These are phyloP conservation scores for Cyamopsis tetragonoloba DNA, from an alignment of 306 rosid species.

Conservation along the genomic window DNA sequence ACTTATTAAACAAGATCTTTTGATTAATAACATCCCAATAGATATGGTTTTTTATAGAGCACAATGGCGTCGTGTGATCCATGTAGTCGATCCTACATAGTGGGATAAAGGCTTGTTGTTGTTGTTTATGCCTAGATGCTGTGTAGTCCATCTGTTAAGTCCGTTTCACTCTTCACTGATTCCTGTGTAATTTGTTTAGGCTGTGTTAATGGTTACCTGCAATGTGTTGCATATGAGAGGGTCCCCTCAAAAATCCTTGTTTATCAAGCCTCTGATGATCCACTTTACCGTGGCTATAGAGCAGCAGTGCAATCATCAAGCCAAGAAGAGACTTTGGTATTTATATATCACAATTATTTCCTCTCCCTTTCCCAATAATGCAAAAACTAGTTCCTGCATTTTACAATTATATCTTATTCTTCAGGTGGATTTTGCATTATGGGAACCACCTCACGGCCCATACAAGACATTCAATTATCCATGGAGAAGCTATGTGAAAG, in stretches of 20 bases:
- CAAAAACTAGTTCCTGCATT: background rate
- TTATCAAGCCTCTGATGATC: constrained; percentile 66
- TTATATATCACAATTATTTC: background rate
- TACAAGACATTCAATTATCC: constrained; percentile 50
- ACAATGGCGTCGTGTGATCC: no score
- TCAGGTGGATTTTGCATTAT: constrained; percentile 62
- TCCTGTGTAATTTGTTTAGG: constrained; percentile 36
- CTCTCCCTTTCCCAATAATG: background rate
- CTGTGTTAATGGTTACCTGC: constrained; percentile 48
- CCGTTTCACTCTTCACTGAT: background rate
- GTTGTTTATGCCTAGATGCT: no score
- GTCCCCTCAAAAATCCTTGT: constrained; percentile 64
- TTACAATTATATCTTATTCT: background rate
- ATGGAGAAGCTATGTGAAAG: constrained; percentile 54
- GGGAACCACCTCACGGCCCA: constrained; percentile 79
- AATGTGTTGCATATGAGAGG: constrained; percentile 56
- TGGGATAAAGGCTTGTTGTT: no score
- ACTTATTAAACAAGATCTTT: no score
- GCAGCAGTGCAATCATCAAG: constrained; percentile 57
- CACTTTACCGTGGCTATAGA: constrained; percentile 62
- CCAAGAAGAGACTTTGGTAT: constrained; percentile 63
- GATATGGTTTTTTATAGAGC: no score
- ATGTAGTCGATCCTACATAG: no score
- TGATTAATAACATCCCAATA: no score
- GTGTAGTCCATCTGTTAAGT: no score